A percentile compares a stretch with the other conserved stretches of the same genome.
phyloP scores from a whole-genome alignment of 1,284 basidiomycete species.

The Austropuccinia psidii region DNA sequence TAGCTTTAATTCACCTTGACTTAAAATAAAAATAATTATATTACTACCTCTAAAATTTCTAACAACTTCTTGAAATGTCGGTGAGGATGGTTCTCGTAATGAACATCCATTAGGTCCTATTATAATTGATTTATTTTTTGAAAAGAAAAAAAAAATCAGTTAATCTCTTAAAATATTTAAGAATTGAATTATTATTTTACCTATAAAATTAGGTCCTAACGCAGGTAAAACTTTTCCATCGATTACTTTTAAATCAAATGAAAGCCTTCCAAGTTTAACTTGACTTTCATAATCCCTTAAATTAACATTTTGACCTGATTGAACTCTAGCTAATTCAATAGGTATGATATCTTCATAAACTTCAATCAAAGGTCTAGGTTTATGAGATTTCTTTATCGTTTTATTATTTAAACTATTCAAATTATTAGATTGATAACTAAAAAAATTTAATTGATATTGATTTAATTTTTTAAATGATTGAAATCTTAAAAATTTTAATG shows the following conservation, averaged over 20 bases:
- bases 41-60: conserved; percentile 32
- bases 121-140: not conserved
- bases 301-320: conserved; percentile 29
- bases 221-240: conserved; percentile 33
- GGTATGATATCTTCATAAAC: conserved; percentile 16
- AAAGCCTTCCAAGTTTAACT: conserved; percentile 20
- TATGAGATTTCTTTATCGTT: too few relatives aligned
- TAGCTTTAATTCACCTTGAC: conserved; percentile 6
- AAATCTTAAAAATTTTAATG: too few relatives aligned
- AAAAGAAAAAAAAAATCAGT: not conserved
- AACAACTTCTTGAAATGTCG: conserved; percentile 35
- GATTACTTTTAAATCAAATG: conserved; percentile 26
- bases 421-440: too few relatives aligned
- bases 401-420: too few relatives aligned
- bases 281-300: conserved; percentile 34
- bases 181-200: not conserved
- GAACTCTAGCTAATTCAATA: conserved; percentile 27
- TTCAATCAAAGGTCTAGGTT: conserved; percentile 16
- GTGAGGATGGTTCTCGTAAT: conserved; percentile 32
- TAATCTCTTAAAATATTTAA: not conserved
- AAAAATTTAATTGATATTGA: too few relatives aligned
- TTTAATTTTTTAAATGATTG: too few relatives aligned
- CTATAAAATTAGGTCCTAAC: conserved; percentile 10
- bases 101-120: conserved; percentile 36
- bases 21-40: conserved; percentile 31